phyloP scores from a whole-genome alignment of 2,329 filamentous ascomycete species.

The Penicillium sumatraense region DNA sequence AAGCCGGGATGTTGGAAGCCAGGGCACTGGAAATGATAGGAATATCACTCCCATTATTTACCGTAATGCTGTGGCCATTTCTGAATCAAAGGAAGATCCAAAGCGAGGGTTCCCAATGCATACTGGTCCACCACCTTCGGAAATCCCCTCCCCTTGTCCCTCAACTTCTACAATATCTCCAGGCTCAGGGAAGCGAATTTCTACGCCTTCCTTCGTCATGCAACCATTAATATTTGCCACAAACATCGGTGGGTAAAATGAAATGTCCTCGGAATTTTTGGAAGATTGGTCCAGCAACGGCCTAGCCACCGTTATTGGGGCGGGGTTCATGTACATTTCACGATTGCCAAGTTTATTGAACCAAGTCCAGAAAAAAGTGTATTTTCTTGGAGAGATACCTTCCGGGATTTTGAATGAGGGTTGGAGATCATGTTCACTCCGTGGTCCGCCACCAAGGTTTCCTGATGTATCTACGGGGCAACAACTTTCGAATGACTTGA shows the following conservation, averaged over 20 bases:
- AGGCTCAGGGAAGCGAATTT: constrained; percentile 70
- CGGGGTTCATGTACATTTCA: constrained; percentile 65
- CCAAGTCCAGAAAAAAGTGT: constrained; percentile 91
- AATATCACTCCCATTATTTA: neutral
- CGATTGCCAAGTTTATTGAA: constrained; percentile 88
- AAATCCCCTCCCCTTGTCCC: constrained; percentile 44
- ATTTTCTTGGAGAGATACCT: constrained; percentile 73
- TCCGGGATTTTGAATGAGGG: constrained; percentile 74
- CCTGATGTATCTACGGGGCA: constrained; percentile 70
- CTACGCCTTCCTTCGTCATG: constrained; percentile 55
- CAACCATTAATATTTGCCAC: constrained; percentile 71
- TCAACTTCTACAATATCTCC: constrained; percentile 61
- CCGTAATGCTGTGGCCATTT: neutral
- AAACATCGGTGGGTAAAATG: constrained; percentile 72
- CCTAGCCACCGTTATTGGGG: constrained; percentile 85
- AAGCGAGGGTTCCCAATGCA: constrained; percentile 35
- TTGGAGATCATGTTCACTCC: constrained; percentile 54
- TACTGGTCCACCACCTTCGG: constrained; percentile 28
- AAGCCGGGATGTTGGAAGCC: neutral
- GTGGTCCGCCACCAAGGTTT: constrained; percentile 57
- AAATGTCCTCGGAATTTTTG: constrained; percentile 55
- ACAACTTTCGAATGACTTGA: constrained; percentile 82
- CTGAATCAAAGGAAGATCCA: constrained; percentile 11
- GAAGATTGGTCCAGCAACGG: constrained; percentile 26
- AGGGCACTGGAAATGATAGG: neutral